Conservation (phyloP, 805 yeast genomes). For the Lipomyces starkeyi region DNA sequence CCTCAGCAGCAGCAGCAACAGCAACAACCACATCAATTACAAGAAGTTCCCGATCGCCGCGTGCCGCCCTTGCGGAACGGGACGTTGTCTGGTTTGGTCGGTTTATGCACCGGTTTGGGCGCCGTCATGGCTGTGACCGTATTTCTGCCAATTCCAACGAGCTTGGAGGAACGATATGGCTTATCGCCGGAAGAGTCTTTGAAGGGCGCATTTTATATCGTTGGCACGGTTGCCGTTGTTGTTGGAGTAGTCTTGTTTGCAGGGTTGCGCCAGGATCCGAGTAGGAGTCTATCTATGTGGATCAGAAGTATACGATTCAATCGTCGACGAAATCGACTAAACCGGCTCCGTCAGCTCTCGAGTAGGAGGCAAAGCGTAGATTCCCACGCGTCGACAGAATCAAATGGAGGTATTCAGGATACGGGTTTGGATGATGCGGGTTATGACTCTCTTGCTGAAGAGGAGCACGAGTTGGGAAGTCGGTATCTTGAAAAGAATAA, state of each 20-base stretch:
- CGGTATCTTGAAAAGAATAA: constrained; percentile 28
- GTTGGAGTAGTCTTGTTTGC: constrained; percentile 51
- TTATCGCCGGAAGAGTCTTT: constrained; percentile 54
- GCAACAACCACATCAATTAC: neutral
- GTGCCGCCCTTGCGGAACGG: constrained; percentile 52
- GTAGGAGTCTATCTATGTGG: constrained; percentile 45
- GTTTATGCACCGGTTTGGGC: constrained; percentile 67
- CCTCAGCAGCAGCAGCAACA: neutral
- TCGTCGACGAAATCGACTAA: constrained; percentile 36
- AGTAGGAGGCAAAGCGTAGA: neutral
- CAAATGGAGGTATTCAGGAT: constrained; percentile 34
- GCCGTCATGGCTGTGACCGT: constrained; percentile 66
- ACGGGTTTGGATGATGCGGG: constrained; percentile 40
- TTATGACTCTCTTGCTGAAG: constrained; percentile 38
- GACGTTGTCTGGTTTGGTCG: constrained; percentile 63
- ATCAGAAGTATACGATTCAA: constrained; percentile 38
- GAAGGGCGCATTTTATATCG: constrained; percentile 55
- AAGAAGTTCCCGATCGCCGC: neutral
- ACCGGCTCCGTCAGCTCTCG: constrained; percentile 12
- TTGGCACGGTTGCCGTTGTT: constrained; percentile 53
- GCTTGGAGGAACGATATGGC: constrained; percentile 49
- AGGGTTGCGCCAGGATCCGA: constrained; percentile 55
- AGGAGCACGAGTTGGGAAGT: constrained; percentile 30
- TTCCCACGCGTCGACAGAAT: constrained; percentile 1
- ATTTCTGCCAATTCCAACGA: constrained; percentile 63